Conservation (phyloP, 2,329 filamentous ascomycete species). For the Calonectria henricotiae region DNA sequence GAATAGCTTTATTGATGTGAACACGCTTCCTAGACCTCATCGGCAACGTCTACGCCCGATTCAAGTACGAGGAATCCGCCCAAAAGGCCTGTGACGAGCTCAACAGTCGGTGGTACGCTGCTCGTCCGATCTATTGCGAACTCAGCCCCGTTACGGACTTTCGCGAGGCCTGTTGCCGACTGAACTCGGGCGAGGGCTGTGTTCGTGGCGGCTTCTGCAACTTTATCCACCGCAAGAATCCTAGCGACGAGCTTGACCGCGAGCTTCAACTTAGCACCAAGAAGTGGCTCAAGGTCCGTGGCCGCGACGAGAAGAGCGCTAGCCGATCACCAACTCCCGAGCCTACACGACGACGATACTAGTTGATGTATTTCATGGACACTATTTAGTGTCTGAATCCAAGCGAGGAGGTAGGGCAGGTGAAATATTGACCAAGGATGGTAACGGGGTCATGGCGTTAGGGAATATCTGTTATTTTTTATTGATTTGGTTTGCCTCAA, state of each 20-base stretch:
- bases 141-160: slow-evolving; percentile 98
- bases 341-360: slow-evolving; percentile 82
- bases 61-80: slow-evolving; percentile 99
- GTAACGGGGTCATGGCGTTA: slow-evolving; percentile 52
- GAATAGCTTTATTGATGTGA: slow-evolving; percentile 47
- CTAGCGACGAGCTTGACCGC: slow-evolving; percentile 87
- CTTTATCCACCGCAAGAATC: slow-evolving; percentile 99
- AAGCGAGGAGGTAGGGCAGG: slow-evolving; percentile 24
- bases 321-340: slow-evolving; percentile 90
- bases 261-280: slow-evolving; percentile 92
- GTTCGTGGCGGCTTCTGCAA: slow-evolving; percentile 98
- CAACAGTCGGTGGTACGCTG: slow-evolving; percentile 97
- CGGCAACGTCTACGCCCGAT: slow-evolving; percentile 98
- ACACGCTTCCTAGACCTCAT: slow-evolving; percentile 79
- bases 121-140: slow-evolving; percentile 97
- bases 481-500: slow-evolving; percentile 43
- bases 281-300: slow-evolving; percentile 93
- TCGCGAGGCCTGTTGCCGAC: slow-evolving; percentile 94
- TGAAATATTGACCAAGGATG: slow-evolving; percentile 38
- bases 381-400: slow-evolving; percentile 24
- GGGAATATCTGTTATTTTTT: slow-evolving; percentile 43
- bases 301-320: slow-evolving; percentile 86
- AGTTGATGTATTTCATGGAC: slow-evolving; percentile 49
- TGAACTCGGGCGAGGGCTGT: slow-evolving; percentile 96
- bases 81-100: slow-evolving; percentile 94